Percentiles rank a stretch among this genome's conserved stretches.
Conservation (phyloP, 1,284 basidiomycete genomes). For the Meira nashicola region DNA sequence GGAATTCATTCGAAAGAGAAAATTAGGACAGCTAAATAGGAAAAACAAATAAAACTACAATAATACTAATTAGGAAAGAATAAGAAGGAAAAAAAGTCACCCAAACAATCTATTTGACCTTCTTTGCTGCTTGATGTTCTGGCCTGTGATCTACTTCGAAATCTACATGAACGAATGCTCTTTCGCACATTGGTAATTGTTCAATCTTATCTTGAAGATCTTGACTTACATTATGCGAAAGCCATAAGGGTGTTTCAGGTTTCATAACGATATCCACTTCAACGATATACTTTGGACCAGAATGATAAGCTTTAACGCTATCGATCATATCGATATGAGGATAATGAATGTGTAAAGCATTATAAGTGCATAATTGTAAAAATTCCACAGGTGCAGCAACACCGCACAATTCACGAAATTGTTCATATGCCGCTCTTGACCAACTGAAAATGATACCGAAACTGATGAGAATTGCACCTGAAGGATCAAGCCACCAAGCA, state of each 20-base stretch:
- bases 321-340: slow-evolving; percentile 80
- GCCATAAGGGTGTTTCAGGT: slow-evolving; percentile 79
- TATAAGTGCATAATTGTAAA: slow-evolving; percentile 84
- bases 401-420: slow-evolving; percentile 84
- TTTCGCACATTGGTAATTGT: slow-evolving; percentile 77
- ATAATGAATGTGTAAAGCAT: slow-evolving; percentile 63
- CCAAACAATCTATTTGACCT: too few species aligned
- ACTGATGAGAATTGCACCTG: slow-evolving; percentile 70
- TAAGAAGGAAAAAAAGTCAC: too few species aligned
- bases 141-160: slow-evolving; percentile 39
- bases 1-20: too few species aligned
- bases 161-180: slow-evolving; percentile 43
- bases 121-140: slow-evolving; percentile 20
- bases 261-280: slow-evolving; percentile 93
- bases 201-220: slow-evolving; percentile 91
- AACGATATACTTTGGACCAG: slow-evolving; percentile 73
- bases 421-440: slow-evolving; percentile 55
- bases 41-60: too few species aligned
- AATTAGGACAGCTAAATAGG: too few species aligned
- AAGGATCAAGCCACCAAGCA: slow-evolving; percentile 77
- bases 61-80: too few species aligned
- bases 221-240: slow-evolving; percentile 87
- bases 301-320: slow-evolving; percentile 57
- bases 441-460: slow-evolving; percentile 75
- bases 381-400: slow-evolving; percentile 87